Conservation (phyloP, 768 basidiomycete species). For the Amanita thiersii region DNA sequence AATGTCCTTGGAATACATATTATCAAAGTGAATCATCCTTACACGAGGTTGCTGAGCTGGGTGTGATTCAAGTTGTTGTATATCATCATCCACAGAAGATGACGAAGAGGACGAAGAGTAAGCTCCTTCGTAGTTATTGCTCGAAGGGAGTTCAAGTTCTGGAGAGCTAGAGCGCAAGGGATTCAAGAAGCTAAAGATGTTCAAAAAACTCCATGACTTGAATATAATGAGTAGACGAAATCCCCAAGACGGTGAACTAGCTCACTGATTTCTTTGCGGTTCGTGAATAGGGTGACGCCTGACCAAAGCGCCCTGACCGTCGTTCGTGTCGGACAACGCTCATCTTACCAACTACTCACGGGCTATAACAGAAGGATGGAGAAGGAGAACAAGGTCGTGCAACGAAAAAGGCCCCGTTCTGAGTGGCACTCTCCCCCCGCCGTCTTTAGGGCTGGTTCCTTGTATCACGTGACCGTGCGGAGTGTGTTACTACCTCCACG, state of each 20-base stretch:
- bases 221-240: conserved; percentile 12
- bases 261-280: conserved; percentile 42
- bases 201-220: conserved; percentile 44
- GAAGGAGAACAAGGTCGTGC: conserved; percentile 13
- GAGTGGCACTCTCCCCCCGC: conserved; percentile 10
- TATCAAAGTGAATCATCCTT: no score
- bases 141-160: conserved; percentile 13
- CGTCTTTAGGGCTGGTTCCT: conserved; percentile 25
- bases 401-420: conserved; percentile 15
- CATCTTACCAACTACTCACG: conserved; percentile 28
- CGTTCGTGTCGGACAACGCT: conserved; percentile 42
- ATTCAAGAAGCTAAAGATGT: conserved; percentile 43
- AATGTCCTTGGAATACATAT: no score
- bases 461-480: conserved; percentile 20
- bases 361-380: conserved; percentile 8
- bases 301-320: conserved; percentile 30
- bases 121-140: neutral
- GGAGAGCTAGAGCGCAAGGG: conserved; percentile 30
- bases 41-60: no score
- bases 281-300: conserved; percentile 52
- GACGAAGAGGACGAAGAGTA: no score
- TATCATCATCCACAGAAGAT: conserved; percentile 15
- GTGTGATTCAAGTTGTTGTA: conserved; percentile 11
- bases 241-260: conserved; percentile 9
- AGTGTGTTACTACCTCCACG: conserved; percentile 1